These are phyloP conservation scores for Botrytis hyacinthi DNA, from an alignment of 2,329 filamentous ascomycete genomes.

Conservation along the genomic window DNA sequence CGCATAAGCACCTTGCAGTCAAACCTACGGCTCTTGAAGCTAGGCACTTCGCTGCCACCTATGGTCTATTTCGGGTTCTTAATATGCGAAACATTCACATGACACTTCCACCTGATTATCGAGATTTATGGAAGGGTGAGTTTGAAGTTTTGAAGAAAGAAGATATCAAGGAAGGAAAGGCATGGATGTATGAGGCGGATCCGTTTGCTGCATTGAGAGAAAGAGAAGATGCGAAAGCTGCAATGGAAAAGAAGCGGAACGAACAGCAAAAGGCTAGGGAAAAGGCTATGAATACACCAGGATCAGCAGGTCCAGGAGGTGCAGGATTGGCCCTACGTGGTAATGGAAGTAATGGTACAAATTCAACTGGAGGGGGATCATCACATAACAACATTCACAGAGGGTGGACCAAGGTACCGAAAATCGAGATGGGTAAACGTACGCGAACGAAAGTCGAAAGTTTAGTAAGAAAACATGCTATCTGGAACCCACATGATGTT, in stretches of 20 bases:
- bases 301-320: constrained; percentile 47
- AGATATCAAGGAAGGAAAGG: constrained; percentile 74
- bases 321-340: constrained; percentile 50
- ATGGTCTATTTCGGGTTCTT: constrained; percentile 85
- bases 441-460: constrained; percentile 77
- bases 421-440: constrained; percentile 87
- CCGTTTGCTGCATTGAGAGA: constrained; percentile 82
- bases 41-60: constrained; percentile 88
- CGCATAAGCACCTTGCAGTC: constrained; percentile 71
- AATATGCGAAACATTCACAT: constrained; percentile 96
- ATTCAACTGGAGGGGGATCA: constrained; percentile 39
- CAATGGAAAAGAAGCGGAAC: constrained; percentile 74
- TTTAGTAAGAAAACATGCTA: constrained; percentile 71
- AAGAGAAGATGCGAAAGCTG: constrained; percentile 72
- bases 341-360: constrained; percentile 37
- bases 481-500: constrained; percentile 83
- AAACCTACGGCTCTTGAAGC: constrained; percentile 85
- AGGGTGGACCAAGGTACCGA: constrained; percentile 81
- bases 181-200: constrained; percentile 93
- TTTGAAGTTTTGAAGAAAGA: constrained; percentile 79
- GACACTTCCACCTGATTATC: constrained; percentile 88
- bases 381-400: constrained; percentile 49
- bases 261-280: constrained; percentile 67
- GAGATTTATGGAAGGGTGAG: constrained; percentile 83
- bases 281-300: constrained; percentile 63